Base-by-base conservation (phyloP, 2,329 filamentous ascomycete genomes). In the Diaporthe sp. region DNA sequence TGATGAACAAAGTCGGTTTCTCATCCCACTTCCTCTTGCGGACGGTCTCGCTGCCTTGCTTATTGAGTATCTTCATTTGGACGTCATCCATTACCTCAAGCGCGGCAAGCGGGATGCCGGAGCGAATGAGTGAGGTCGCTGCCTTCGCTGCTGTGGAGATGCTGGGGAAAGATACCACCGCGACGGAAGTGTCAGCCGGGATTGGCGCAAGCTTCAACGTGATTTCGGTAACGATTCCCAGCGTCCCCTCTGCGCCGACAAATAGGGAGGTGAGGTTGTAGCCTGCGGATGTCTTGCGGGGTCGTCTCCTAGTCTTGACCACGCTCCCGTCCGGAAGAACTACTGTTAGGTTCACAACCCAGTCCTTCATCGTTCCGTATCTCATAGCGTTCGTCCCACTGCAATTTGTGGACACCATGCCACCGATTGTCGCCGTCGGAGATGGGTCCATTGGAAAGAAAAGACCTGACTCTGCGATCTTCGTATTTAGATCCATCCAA, bases 361-460 rank as follows among this genome's bases (percentile, higher is more conserved):
- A 94, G 77, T 95, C 93, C 77, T 92, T 93, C 93, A 94, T 94
- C 0, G 92, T 94, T 0, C 93, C 93, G 79, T 94, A 94, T 69
- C 92, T 85, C 73, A 89, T 86, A 1, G 89, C 89, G 77, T 91
- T 90, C 0, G 89, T 91, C 0, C 89, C 89, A 40, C 74, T 91
- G 83, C 92, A 94, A 71, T 92, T 92, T 1, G 92, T 94, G 0
- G 91, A 90, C 6, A 94, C 84, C 89, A 91, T 91, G 7, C 89
- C 89, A 2, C 89, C 89, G 28, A 91, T 85, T 76, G 86, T 84
- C 0, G 89, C 89, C 0, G 86, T 88, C 50, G 92, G 92, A 2
- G 91, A 90, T 0, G 93, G 92, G 77, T 95, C 92, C 2, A 93
- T 88, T 0, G 92, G 93, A 71, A 94, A 89, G 81, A 94, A 94